Conservation (phyloP, 768 basidiomycete genomes). For the Cystofilobasidium macerans region DNA sequence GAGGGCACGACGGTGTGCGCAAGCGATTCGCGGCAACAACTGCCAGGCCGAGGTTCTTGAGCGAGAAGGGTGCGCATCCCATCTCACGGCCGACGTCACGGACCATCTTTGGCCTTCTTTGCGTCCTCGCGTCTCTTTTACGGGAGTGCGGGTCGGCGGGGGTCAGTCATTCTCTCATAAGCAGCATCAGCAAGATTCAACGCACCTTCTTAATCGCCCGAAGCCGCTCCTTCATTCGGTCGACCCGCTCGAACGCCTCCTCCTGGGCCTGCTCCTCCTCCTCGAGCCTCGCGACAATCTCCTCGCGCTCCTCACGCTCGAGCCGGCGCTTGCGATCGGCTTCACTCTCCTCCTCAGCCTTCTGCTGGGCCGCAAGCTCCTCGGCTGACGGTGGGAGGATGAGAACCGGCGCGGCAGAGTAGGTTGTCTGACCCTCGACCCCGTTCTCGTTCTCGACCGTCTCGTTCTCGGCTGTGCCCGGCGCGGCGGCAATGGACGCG, state of each 20-base stretch:
- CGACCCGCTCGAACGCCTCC: constrained; percentile 11
- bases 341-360: background rate
- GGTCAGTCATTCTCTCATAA: background rate
- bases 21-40: no score
- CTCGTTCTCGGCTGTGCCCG: background rate
- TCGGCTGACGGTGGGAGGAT: background rate
- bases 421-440: background rate
- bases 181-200: background rate
- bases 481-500: constrained; percentile 4
- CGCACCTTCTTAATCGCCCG: background rate
- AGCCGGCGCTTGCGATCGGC: background rate
- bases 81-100: no score
- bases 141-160: background rate
- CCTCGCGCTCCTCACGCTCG: constrained; percentile 13
- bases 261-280: constrained; percentile 19
- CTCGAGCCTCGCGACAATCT: constrained; percentile 3
- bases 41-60: no score
- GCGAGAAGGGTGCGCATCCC: no score
- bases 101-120: background rate
- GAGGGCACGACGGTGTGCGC: no score
- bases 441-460: background rate
- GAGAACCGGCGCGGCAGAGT: background rate
- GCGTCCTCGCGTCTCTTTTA: constrained; percentile 1
- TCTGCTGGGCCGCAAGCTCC: background rate
- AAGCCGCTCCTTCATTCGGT: constrained; percentile 3